Evolutionary conservation across 164 flowering plant species (phyloP).

Genomic region (Paratinospora sagittata): DNA sequence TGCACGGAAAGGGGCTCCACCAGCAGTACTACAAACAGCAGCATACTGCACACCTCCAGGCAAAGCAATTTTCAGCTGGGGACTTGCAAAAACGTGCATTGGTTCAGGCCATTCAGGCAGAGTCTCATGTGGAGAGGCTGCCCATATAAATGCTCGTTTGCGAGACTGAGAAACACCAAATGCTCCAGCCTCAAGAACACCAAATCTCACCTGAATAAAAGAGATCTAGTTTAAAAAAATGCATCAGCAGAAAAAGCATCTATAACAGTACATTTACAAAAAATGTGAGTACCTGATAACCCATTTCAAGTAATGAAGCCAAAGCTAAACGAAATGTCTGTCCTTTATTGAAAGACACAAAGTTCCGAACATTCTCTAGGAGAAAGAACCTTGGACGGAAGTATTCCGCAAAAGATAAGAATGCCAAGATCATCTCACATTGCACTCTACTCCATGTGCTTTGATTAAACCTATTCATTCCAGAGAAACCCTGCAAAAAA

Average conservation of each 20-base stretch:
- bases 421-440: slow-evolving; percentile 94
- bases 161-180: slow-evolving; percentile 93
- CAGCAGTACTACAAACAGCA: slow-evolving; percentile 76
- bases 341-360: slow-evolving; percentile 89
- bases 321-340: slow-evolving; percentile 83
- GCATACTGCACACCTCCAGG: slow-evolving; percentile 53
- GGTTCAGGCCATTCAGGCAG: slow-evolving; percentile 99
- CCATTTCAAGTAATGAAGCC: slow-evolving; percentile 96
- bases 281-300: slow-evolving; percentile 69
- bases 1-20: slow-evolving; percentile 85
- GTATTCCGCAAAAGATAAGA: slow-evolving; percentile 85
- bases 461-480: slow-evolving; percentile 89
- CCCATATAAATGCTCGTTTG: slow-evolving; percentile 95
- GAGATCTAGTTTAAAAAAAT: background rate
- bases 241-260: background rate
- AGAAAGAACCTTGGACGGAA: slow-evolving; percentile 81
- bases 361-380: slow-evolving; percentile 85
- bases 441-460: slow-evolving; percentile 97
- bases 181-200: slow-evolving; percentile 89
- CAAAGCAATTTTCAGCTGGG: slow-evolving; percentile 64
- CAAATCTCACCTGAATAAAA: slow-evolving; percentile 75
- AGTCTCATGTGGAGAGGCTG: slow-evolving; percentile 77
- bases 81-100: slow-evolving; percentile 86
- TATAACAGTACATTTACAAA: background rate
- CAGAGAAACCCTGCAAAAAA: slow-evolving; percentile 82